Conservation (phyloP, 495 filamentous ascomycete genomes). For the Tuber borchii region DNA sequence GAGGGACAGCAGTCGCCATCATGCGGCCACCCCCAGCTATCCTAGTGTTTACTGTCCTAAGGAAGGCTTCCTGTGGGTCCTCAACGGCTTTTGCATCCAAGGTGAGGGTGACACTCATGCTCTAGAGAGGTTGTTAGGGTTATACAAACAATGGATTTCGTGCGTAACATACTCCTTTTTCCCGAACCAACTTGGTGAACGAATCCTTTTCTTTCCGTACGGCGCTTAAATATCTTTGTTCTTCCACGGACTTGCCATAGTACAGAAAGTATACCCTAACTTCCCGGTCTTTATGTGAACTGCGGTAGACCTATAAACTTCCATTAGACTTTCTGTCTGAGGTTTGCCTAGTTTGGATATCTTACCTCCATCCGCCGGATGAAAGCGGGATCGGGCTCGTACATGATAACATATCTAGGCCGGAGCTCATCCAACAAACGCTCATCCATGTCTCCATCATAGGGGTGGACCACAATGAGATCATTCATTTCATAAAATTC, state of each 20-base stretch:
- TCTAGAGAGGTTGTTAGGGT: conserved; percentile 42
- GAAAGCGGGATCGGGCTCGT: conserved; percentile 92
- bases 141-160: neutral
- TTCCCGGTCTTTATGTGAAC: conserved; percentile 80
- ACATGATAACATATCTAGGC: conserved; percentile 96
- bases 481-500: conserved; percentile 89
- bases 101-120: conserved; percentile 81
- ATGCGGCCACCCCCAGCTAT: conserved; percentile 90
- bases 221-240: conserved; percentile 84
- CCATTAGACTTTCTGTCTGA: conserved; percentile 9
- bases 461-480: conserved; percentile 82
- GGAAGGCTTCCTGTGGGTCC: conserved; percentile 85
- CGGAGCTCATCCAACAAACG: conserved; percentile 88
- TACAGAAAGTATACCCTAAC: conserved; percentile 93
- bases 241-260: conserved; percentile 89
- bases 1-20: conserved; percentile 82
- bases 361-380: conserved; percentile 73
- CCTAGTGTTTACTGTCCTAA: conserved; percentile 91
- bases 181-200: conserved; percentile 86
- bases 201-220: conserved; percentile 91
- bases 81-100: conserved; percentile 62
- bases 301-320: conserved; percentile 67
- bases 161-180: conserved; percentile 58
- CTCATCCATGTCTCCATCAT: conserved; percentile 92
- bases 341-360: neutral